Percentiles rank a stretch among this genome's conserved stretches.
Conservation (phyloP, 352 stramenopile genomes). For the Globisporangium parvum region DNA sequence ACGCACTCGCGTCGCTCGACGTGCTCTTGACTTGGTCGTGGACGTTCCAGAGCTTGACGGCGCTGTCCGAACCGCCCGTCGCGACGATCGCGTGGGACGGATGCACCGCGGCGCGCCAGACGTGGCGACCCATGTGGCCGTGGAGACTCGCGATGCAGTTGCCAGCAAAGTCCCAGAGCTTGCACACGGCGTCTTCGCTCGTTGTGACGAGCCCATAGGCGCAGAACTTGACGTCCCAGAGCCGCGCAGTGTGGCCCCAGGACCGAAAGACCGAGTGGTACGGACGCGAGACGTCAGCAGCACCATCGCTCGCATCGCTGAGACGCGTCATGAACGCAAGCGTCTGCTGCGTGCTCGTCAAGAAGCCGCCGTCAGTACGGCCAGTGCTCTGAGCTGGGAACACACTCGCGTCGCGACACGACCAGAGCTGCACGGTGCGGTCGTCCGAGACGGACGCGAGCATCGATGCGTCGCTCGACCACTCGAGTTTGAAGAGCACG, state of each 20-base stretch:
- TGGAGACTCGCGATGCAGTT: constrained; percentile 67
- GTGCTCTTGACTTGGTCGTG: constrained; percentile 48
- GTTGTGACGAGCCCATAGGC: constrained; percentile 36
- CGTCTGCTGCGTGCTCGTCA: constrained; percentile 11
- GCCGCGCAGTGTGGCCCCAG: constrained; percentile 76
- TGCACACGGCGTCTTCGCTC: constrained; percentile 76
- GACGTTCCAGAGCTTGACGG: constrained; percentile 78
- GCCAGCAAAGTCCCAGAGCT: constrained; percentile 58
- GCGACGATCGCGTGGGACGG: constrained; percentile 38
- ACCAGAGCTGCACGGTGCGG: constrained; percentile 81
- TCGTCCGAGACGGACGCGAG: constrained; percentile 85
- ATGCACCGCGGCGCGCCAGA: constrained; percentile 72
- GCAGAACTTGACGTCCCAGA: constrained; percentile 84
- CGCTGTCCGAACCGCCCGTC: constrained; percentile 70
- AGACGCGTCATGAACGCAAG: constrained; percentile 8
- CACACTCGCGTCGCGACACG: constrained; percentile 18
- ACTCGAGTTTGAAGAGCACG: constrained; percentile 81
- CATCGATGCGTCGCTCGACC: constrained; percentile 55
- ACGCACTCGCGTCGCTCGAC: constrained; percentile 7
- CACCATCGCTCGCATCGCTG: neutral
- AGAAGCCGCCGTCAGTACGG: constrained; percentile 2
- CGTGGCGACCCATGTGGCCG: constrained; percentile 67
- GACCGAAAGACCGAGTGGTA: constrained; percentile 60
- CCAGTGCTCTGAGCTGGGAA: constrained; percentile 1
- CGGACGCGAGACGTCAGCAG: neutral